phyloP scores from a whole-genome alignment of 1,139 yeast genomes.

The Schwanniomyces etchellsii region DNA sequence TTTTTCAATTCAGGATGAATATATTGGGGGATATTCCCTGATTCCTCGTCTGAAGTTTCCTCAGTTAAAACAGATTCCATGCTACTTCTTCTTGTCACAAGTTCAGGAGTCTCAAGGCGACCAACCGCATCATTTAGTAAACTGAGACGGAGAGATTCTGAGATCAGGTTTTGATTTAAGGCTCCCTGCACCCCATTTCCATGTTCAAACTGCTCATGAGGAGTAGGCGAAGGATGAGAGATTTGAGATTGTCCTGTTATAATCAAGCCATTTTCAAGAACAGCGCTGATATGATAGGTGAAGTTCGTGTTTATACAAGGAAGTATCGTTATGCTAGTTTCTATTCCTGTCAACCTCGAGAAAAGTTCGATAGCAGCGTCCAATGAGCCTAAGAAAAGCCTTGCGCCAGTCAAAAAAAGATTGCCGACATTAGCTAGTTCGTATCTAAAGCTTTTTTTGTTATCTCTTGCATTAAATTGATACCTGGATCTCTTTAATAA shows the following conservation, averaged over 20 bases:
- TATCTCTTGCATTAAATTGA: slow-evolving; percentile 27
- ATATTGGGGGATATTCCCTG: slow-evolving; percentile 66
- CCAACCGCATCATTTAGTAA: slow-evolving; percentile 1
- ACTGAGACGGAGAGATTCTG: not conserved
- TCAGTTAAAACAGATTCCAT: slow-evolving; percentile 13
- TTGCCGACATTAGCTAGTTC: slow-evolving; percentile 85
- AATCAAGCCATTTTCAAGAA: slow-evolving; percentile 60
- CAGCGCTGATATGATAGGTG: slow-evolving; percentile 82
- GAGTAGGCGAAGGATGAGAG: slow-evolving; percentile 62
- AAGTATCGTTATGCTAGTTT: slow-evolving; percentile 50
- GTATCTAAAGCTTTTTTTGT: slow-evolving; percentile 53
- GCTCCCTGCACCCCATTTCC: slow-evolving; percentile 4
- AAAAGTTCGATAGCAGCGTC: slow-evolving; percentile 80
- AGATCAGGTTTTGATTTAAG: too few species aligned
- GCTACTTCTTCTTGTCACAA: slow-evolving; percentile 1
- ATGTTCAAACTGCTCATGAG: slow-evolving; percentile 5
- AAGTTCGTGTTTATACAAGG: slow-evolving; percentile 85
- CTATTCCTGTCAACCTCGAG: slow-evolving; percentile 60
- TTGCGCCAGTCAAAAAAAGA: slow-evolving; percentile 73
- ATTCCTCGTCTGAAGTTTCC: slow-evolving; percentile 35
- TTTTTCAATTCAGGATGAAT: slow-evolving; percentile 73
- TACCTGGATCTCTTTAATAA: slow-evolving; percentile 62
- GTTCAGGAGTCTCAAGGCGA: slow-evolving; percentile 1
- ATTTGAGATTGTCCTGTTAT: slow-evolving; percentile 95
- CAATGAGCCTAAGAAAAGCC: slow-evolving; percentile 76